These are phyloP conservation scores for Coniochaeta prunicola DNA, from an alignment of 2,329 filamentous ascomycete species.

Conservation along the genomic window DNA sequence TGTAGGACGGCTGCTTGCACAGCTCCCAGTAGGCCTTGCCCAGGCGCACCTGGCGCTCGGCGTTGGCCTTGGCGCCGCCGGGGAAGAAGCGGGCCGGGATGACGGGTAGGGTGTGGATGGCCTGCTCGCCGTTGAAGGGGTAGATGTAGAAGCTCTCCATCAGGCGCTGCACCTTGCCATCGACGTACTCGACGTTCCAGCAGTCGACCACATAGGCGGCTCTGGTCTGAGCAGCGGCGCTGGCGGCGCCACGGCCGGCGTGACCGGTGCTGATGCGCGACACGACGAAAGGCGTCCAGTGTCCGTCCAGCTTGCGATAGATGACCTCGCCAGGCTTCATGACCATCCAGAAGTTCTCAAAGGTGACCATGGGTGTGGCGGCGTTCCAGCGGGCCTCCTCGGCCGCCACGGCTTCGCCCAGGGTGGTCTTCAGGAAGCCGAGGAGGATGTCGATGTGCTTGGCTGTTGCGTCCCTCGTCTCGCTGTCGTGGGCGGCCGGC, in stretches of 20 bases:
- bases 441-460: conserved; percentile 39
- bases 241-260: not conserved
- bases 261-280: conserved; percentile 19
- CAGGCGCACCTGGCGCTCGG: conserved; percentile 29
- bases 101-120: conserved; percentile 30
- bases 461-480: conserved; percentile 31
- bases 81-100: conserved; percentile 36
- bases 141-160: conserved; percentile 28
- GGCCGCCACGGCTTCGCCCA: conserved; percentile 27
- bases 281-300: conserved; percentile 34
- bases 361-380: conserved; percentile 32
- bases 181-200: conserved; percentile 33
- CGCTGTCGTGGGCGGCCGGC: conserved; percentile 29
- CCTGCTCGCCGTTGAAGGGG: conserved; percentile 35
- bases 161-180: conserved; percentile 25
- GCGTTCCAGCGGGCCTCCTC: conserved; percentile 32
- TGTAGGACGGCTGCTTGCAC: conserved; percentile 35
- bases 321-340: conserved; percentile 37
- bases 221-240: not conserved
- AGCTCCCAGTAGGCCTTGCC: conserved; percentile 41
- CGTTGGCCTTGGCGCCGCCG: conserved; percentile 23
- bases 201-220: conserved; percentile 21
- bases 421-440: conserved; percentile 30
- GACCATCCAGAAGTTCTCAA: conserved; percentile 37
- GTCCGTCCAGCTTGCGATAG: conserved; percentile 30